Evolutionary conservation across 192 early-diverging fungal genomes (phyloP).

Genomic region (Dispira simplex): DNA sequence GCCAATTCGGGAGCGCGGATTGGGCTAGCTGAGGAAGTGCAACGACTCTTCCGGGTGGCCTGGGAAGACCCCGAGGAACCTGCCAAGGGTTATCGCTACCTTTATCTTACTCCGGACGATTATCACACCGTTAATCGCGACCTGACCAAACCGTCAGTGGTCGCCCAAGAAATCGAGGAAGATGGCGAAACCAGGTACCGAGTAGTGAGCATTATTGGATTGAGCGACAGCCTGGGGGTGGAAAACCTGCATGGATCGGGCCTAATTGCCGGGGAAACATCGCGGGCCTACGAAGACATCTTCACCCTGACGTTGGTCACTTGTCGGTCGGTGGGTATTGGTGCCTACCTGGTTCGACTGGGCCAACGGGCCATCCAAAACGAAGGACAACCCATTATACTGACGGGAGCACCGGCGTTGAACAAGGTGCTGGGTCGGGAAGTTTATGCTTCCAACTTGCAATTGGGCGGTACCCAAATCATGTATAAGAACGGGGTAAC

Average conservation of each 20-base stretch:
- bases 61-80: conserved; percentile 77
- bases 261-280: conserved; percentile 94
- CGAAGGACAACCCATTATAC: conserved; percentile 95
- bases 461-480: conserved; percentile 96
- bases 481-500: conserved; percentile 99
- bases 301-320: conserved; percentile 96
- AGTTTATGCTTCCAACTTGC: conserved; percentile 95
- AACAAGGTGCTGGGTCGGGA: conserved; percentile 98
- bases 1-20: conserved; percentile 99
- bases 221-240: conserved; percentile 78
- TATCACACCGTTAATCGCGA: conserved; percentile 46
- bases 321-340: conserved; percentile 96
- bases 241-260: conserved; percentile 95
- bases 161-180: conserved; percentile 52
- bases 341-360: conserved; percentile 95
- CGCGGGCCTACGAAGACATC: conserved; percentile 92
- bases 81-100: conserved; percentile 78
- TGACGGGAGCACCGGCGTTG: conserved; percentile 90
- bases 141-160: conserved; percentile 47
- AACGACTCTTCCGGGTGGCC: conserved; percentile 65
- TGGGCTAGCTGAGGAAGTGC: conserved; percentile 88
- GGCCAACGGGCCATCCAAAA: conserved; percentile 96
- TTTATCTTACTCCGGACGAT: conserved; percentile 70
- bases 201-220: conserved; percentile 79
- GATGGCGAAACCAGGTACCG: conserved; percentile 64